A percentile compares a stretch with the other conserved stretches of the same genome.
phyloP scores from a whole-genome alignment of 2,329 filamentous ascomycete genomes.

The Xylariaceae sp. region DNA sequence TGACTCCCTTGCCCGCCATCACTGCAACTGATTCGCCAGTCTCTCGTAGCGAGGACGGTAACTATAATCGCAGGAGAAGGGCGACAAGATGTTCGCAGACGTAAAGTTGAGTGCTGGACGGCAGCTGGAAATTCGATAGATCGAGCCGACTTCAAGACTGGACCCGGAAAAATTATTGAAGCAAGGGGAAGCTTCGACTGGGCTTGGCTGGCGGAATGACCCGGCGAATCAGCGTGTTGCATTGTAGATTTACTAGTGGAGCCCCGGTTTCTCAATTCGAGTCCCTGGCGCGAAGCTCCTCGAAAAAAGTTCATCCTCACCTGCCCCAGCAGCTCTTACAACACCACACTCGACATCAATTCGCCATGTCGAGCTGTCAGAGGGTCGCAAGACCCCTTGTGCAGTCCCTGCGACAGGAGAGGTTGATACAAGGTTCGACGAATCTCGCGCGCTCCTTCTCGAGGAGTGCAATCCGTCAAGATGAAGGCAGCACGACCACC shows the following conservation, averaged over 20 bases:
- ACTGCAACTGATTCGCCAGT: slow-evolving; percentile 4
- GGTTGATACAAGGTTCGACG: slow-evolving; percentile 23
- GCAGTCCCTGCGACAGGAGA: slow-evolving; percentile 45
- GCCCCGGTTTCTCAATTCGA: neutral
- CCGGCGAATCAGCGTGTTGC: neutral
- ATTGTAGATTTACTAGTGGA: neutral
- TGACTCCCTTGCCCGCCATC: slow-evolving; percentile 46
- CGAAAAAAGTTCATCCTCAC: neutral
- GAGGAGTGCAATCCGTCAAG: slow-evolving; percentile 29
- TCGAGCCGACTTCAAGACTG: slow-evolving; percentile 2
- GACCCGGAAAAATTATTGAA: slow-evolving; percentile 23
- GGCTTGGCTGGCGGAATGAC: neutral
- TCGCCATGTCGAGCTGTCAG: slow-evolving; percentile 55
- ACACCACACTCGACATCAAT: neutral
- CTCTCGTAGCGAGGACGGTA: neutral
- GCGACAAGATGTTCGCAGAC: neutral
- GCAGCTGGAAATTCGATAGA: slow-evolving; percentile 3
- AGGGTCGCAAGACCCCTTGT: slow-evolving; percentile 54
- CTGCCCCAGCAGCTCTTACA: neutral
- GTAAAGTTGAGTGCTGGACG: too few relatives aligned
- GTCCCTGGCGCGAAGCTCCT: slow-evolving; percentile 1
- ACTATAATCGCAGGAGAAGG: neutral
- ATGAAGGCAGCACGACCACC: slow-evolving; percentile 28
- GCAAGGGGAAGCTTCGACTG: neutral
- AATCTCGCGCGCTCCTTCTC: slow-evolving; percentile 31